Conservation (phyloP, 1,284 basidiomycete genomes). For the Tilletia walkeri region DNA sequence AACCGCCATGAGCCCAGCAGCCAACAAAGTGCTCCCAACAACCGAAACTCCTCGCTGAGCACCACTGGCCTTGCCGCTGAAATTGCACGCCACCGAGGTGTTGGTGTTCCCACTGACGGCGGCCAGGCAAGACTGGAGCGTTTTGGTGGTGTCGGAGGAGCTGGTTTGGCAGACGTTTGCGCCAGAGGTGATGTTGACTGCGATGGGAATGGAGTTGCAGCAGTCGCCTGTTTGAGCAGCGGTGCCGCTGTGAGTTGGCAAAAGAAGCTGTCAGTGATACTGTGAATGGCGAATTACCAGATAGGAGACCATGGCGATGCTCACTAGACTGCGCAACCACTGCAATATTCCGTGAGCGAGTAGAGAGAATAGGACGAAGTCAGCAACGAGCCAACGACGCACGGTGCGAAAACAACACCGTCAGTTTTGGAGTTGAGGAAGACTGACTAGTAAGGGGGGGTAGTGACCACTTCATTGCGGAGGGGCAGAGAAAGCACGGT, state of each 20-base stretch:
- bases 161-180: conserved; percentile 16
- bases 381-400: background rate
- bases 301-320: background rate
- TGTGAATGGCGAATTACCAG: too few species aligned
- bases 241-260: background rate
- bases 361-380: too few species aligned
- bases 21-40: background rate
- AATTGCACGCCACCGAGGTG: conserved; percentile 10
- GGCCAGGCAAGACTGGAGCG: conserved; percentile 5
- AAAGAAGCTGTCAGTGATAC: too few species aligned
- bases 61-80: conserved; percentile 11
- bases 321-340: conserved; percentile 12
- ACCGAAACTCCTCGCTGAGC: background rate
- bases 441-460: conserved; percentile 15
- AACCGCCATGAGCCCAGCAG: background rate
- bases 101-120: conserved; percentile 7
- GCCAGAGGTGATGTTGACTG: conserved; percentile 14
- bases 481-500: conserved; percentile 37
- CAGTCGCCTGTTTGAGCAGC: conserved; percentile 3
- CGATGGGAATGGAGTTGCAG: conserved; percentile 3
- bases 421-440: background rate
- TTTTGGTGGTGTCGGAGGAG: conserved; percentile 14
- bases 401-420: background rate
- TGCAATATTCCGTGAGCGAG: background rate
- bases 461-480: background rate